Percentiles rank a stretch among this genome's conserved stretches.
phyloP scores from a whole-genome alignment of 768 basidiomycete genomes.

The Leucosporidium yakuticum region DNA sequence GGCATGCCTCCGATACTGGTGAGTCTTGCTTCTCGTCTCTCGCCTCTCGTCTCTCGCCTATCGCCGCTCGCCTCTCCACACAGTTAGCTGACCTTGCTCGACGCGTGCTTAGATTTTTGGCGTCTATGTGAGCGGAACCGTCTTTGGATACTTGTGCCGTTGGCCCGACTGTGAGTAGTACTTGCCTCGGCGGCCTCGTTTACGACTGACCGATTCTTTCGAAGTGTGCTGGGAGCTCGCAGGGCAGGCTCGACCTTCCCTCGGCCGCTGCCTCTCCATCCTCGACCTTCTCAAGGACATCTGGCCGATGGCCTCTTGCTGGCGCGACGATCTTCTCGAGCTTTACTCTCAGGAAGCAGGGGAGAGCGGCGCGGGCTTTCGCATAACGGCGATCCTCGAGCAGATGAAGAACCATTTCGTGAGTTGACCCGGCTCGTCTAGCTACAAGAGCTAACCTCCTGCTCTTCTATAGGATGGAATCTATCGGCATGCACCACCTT shows the following conservation, averaged over 20 bases:
- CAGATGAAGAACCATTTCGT: neutral
- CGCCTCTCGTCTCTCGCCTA: too few relatives aligned
- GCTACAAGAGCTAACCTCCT: too few relatives aligned
- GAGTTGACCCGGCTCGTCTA: neutral
- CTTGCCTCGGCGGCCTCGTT: too few relatives aligned
- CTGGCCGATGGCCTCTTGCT: neutral
- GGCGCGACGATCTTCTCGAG: neutral
- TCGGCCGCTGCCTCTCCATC: neutral
- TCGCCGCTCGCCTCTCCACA: too few relatives aligned
- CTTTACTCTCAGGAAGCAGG: too few relatives aligned
- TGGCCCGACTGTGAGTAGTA: neutral
- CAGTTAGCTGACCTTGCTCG: neutral
- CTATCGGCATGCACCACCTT: neutral
- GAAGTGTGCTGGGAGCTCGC: neutral
- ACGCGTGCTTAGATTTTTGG: neutral
- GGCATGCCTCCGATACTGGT: neutral
- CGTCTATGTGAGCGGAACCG: neutral
- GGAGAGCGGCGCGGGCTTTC: too few relatives aligned
- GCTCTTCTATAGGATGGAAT: neutral
- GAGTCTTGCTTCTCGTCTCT: too few relatives aligned
- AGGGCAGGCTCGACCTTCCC: neutral
- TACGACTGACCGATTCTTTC: neutral
- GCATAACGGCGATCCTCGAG: neutral
- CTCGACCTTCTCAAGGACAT: neutral
- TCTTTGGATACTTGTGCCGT: neutral